Evolutionary conservation across 352 stramenopile genomes (phyloP), one percentile per base, ranked within the genome.

Genomic region (Phytophthora citrophthora): DNA sequence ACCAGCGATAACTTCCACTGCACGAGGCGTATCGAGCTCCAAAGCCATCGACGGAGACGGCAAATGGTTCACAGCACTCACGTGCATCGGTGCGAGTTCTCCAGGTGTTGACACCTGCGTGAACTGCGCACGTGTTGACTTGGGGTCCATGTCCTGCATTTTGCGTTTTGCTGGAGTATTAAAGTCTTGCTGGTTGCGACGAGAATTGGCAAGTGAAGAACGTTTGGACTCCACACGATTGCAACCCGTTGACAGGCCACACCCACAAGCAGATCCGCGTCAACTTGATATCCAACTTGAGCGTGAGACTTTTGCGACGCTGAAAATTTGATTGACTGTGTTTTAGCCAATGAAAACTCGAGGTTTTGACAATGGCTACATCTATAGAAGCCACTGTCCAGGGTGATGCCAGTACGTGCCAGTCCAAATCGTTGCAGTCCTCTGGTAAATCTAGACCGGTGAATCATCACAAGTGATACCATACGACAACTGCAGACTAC

Each of bases 81-180:
- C 46, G 13, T 72, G 16, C 40, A 46, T 45, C 8, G 41, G 43
- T 5, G 43, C 44, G 15, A 54, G 7, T 9, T 69, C 63, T 1
- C 51, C 47, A n/a, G 68, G 68, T 3, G 62, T 76, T 23, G 27
- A 43, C 47, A 76, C 52, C 26, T 69, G 43, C 11, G 44, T 60
- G 49, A 76, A 76, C 23, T 76, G 57, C 32, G 68, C 68, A 7
- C 68, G 68, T 2, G 63, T 66, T 2, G 68, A 76, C 34, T 59
- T 48, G 4, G 63, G 57, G 24, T 72, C 58, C 41, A 76, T 70
- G 15, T 70, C 45, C 43, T 56, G 27, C 66, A 74, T 74, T 39
- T 23, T 46, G 20, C 2, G 20, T 45, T 27, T 13, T 20, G 29
- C 29, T 34, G 12, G 10, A 34, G 29, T 34, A 4, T 34, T 34